Evolutionary conservation across 495 filamentous ascomycete species (phyloP).

Genomic region (Xylaria cubensis): DNA sequence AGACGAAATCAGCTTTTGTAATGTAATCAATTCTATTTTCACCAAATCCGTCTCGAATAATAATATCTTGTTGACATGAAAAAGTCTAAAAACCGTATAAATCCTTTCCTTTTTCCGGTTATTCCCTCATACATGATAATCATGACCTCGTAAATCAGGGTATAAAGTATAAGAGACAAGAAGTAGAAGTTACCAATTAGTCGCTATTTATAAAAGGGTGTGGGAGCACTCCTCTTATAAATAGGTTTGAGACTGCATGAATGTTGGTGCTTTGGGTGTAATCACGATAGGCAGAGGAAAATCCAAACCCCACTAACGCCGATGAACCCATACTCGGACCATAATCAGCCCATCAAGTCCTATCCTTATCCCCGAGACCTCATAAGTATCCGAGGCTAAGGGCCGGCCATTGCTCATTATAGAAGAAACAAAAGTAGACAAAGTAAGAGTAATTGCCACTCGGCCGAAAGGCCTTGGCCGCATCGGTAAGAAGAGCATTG

Average conservation of each 20-base stretch:
- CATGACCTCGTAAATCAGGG: slow-evolving; percentile 13
- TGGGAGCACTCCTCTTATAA: slow-evolving; percentile 2
- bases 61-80: background rate
- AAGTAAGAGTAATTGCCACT: background rate
- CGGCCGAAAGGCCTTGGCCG: background rate
- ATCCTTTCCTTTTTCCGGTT: background rate
- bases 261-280: background rate
- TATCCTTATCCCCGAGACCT: slow-evolving; percentile 7
- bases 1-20: background rate
- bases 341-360: slow-evolving; percentile 17
- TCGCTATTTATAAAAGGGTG: background rate
- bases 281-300: slow-evolving; percentile 2
- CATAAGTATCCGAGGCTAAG: background rate
- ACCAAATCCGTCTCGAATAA: background rate
- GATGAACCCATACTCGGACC: slow-evolving; percentile 19
- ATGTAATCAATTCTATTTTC: slow-evolving; percentile 2
- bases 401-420: background rate
- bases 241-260: background rate
- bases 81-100: background rate
- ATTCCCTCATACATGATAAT: slow-evolving; percentile 1
- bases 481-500: background rate
- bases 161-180: slow-evolving; percentile 10
- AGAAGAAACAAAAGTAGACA: background rate
- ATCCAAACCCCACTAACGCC: slow-evolving; percentile 14
- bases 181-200: slow-evolving; percentile 1